These are phyloP conservation scores for Gossypium longicalyx DNA, from an alignment of 345 rosid genomes.

Conservation along the genomic window DNA sequence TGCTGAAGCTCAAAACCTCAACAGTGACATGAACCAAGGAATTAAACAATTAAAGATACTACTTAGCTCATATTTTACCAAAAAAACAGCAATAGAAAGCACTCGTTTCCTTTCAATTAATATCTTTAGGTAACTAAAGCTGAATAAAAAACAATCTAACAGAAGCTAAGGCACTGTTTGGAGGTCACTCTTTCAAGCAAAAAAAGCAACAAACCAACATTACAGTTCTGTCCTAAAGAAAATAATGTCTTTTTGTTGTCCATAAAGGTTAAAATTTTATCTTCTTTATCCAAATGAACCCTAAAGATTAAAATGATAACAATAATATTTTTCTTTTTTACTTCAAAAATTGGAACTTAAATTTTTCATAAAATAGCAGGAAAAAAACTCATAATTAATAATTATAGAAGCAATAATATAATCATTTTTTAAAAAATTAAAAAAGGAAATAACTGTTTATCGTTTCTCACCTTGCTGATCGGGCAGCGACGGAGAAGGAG, in stretches of 20 bases:
- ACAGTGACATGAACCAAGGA: not conserved
- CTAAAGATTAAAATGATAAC: not conserved
- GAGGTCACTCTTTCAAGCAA: conserved; percentile 5
- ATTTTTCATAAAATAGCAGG: not conserved
- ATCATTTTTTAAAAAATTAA: not conserved
- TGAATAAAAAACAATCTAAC: not conserved
- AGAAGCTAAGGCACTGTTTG: not conserved
- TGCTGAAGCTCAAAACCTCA: not conserved
- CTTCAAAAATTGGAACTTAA: not conserved
- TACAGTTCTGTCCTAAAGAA: not conserved
- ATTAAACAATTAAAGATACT: conserved; percentile 3
- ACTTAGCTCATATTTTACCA: not conserved
- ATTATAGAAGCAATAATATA: not conserved
- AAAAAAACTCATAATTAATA: not conserved
- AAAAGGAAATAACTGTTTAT: not conserved
- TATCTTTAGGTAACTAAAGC: not conserved
- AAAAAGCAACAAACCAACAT: not conserved
- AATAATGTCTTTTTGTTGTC: not conserved
- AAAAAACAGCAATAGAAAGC: no score
- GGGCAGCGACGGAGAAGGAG: conserved; percentile 30
- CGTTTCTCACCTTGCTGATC: conserved; percentile 43
- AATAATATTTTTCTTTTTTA: no score
- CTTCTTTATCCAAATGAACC: not conserved
- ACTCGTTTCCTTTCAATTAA: not conserved
- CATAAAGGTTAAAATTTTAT: not conserved